These are phyloP conservation scores for Colletotrichum sp. DNA, from an alignment of 2,329 filamentous ascomycete genomes.

Conservation along the genomic window DNA sequence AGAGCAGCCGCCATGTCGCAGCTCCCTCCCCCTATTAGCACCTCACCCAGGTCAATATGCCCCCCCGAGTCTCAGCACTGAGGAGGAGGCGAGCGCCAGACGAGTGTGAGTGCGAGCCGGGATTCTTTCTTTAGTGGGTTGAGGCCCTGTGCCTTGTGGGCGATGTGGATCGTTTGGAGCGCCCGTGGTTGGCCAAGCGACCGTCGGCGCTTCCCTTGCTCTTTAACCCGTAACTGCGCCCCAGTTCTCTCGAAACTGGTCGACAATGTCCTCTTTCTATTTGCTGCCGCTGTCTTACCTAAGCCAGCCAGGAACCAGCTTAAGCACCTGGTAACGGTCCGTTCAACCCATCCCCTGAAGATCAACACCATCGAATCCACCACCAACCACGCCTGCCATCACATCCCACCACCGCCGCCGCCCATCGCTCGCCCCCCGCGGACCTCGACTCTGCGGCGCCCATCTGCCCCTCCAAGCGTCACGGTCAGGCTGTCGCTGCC, in stretches of 20 bases:
- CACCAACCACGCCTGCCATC: background rate
- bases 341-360: background rate
- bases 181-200: slow-evolving; percentile 16
- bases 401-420: background rate
- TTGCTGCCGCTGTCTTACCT: background rate
- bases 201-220: background rate
- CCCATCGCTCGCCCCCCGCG: background rate
- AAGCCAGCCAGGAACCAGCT: background rate
- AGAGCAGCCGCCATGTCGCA: background rate
- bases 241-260: background rate
- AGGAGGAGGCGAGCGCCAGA: background rate
- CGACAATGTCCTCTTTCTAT: background rate
- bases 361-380: background rate
- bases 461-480: background rate
- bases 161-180: background rate
- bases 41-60: background rate
- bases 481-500: background rate
- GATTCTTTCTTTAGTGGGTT: background rate
- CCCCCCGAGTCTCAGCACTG: background rate
- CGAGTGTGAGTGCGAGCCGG: background rate
- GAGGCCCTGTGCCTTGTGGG: background rate
- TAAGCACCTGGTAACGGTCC: background rate
- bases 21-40: background rate
- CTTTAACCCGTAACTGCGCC: slow-evolving; percentile 2
- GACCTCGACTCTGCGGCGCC: background rate